Evolutionary conservation across 2,329 filamentous ascomycete genomes (phyloP), one percentile per base, ranked within the genome.

Genomic region (Nemania abortiva): DNA sequence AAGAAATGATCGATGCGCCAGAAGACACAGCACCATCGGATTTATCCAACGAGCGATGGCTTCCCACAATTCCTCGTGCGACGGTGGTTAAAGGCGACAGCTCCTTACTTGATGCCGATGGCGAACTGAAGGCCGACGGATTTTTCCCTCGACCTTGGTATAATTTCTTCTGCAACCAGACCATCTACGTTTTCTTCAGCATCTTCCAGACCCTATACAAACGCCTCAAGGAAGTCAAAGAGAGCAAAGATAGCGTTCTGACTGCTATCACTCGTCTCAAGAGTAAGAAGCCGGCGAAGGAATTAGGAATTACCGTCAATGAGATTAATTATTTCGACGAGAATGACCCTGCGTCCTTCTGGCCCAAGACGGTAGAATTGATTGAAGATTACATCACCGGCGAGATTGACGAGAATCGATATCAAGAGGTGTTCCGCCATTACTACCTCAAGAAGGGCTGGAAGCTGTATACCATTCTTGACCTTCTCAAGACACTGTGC

Each of bases 121-220:
- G 86, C 77, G 90, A 86, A 81, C 88, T 88, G 75, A 95, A 87
- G 84, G 92, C 82, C 69, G 94, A 97, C 70, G 92, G 94, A 60
- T 90, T 92, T 66, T 97, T 96, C 81, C 87, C 87, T 73, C 92
- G 95, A 55, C 90, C 90, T 11, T 90, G 89, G 81, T 97, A 94
- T 84, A 95, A 95, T 78, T 89, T 98, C 78, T 99, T 97, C 83
- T 91, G 91, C 79, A 98, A 98, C 79, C 89, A 94, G 75, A 93
- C 92, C 3, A 91, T 99, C 68, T 97, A 94, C 78, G 95, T 96
- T 81, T 98, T 99, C 85, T 92, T 99, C 84, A 93, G 92, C 74
- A 91, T 97, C 70, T 96, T 99, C 79, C 90, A 97, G 77, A 92
- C 92, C n/a, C 84, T 99, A 5, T 98, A 97, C 81, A 89, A 90